Conservation (phyloP, 2,329 filamentous ascomycete genomes). For the Ophiostoma montium region DNA sequence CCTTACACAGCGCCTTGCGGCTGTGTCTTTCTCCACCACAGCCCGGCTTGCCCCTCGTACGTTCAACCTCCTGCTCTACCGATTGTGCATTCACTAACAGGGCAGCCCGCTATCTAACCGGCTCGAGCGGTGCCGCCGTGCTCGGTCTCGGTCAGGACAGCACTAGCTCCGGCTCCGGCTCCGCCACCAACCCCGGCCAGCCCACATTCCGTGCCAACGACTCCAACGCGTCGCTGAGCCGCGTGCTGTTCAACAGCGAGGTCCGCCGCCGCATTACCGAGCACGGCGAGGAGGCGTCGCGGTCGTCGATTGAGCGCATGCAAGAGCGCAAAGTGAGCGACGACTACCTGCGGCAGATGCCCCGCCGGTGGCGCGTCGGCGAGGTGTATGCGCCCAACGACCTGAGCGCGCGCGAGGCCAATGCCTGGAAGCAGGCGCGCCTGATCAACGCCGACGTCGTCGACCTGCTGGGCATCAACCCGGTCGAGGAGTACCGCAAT, state of each 20-base stretch:
- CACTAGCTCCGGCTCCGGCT: neutral
- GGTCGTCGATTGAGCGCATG: constrained; percentile 23
- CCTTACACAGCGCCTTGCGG: constrained; percentile 8
- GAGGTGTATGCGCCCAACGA: constrained; percentile 90
- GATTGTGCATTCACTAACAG: neutral
- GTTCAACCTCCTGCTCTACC: neutral
- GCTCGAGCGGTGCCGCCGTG: constrained; percentile 11
- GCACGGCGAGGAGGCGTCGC: constrained; percentile 11
- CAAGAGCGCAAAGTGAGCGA: constrained; percentile 27
- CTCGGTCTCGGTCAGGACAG: constrained; percentile 9
- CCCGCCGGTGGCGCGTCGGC: constrained; percentile 58
- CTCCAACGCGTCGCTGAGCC: constrained; percentile 9
- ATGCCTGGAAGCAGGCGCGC: constrained; percentile 56
- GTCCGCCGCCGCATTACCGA: constrained; percentile 6
- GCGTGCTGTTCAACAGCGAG: constrained; percentile 12
- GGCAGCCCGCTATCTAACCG: neutral
- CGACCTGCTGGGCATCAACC: constrained; percentile 66
- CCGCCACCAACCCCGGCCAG: neutral
- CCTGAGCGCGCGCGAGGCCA: constrained; percentile 61
- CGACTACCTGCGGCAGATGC: constrained; percentile 48
- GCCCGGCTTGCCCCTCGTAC: constrained; percentile 5
- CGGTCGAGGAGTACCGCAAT: constrained; percentile 83
- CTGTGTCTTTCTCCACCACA: constrained; percentile 7
- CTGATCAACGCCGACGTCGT: constrained; percentile 54
- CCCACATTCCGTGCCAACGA: neutral